Conservation (phyloP, 345 rosid species). For the Brassica nigra region DNA sequence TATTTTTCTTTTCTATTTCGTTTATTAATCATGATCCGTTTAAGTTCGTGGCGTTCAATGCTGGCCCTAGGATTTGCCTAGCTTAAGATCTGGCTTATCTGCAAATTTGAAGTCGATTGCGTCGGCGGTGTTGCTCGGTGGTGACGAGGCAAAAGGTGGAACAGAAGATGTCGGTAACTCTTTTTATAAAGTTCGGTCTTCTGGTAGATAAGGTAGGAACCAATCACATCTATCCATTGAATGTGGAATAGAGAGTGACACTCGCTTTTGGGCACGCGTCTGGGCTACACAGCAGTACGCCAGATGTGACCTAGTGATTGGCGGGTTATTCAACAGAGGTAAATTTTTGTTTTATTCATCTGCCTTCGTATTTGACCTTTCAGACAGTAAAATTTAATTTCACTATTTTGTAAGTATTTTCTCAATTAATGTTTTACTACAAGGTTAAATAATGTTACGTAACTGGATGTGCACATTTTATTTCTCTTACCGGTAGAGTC, state of each 20-base stretch:
- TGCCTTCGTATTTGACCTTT: slow-evolving; percentile 4
- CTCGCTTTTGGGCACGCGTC: slow-evolving; percentile 25
- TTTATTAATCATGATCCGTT: no score
- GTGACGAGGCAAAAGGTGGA: no score
- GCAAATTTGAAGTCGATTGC: no score
- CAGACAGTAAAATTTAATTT: slow-evolving; percentile 10
- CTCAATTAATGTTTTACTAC: neutral
- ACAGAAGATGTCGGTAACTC: no score
- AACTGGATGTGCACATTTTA: slow-evolving; percentile 2
- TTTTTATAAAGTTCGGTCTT: no score
- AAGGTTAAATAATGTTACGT: neutral
- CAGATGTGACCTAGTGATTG: slow-evolving; percentile 14
- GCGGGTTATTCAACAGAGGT: slow-evolving; percentile 25
- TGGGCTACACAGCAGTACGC: neutral
- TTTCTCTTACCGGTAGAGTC: neutral
- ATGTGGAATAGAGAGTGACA: slow-evolving; percentile 16
- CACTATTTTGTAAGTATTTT: neutral
- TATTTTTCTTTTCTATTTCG: no score
- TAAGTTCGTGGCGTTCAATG: no score
- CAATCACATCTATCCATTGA: neutral
- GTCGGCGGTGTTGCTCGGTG: no score
- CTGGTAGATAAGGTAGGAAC: slow-evolving; percentile 20
- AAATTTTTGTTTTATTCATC: slow-evolving; percentile 5
- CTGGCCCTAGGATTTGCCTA: no score
- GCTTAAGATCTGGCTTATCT: no score